phyloP scores from a whole-genome alignment of 305 asterid genomes.

The Andrographis paniculata region DNA sequence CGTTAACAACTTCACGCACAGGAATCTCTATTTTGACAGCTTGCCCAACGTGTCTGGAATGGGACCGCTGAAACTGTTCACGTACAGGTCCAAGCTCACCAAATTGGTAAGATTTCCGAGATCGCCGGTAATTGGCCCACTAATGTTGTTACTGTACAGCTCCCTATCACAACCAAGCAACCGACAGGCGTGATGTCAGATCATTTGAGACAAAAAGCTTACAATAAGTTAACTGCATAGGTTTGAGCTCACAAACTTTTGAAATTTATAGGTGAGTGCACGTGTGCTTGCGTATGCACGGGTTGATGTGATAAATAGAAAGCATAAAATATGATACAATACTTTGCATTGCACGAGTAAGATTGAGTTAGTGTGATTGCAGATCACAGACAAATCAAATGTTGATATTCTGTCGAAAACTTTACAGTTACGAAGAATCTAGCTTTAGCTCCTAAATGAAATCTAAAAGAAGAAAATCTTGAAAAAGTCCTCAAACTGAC shows the following conservation, averaged over 20 bases:
- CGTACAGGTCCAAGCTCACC: conserved; percentile 95
- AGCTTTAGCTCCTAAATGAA: too few relatives aligned
- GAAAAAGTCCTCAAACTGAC: too few relatives aligned
- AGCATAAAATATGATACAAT: too few relatives aligned
- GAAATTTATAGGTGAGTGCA: not conserved
- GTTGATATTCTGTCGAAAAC: too few relatives aligned
- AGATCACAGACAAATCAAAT: too few relatives aligned
- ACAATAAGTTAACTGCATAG: not conserved
- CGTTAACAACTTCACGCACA: conserved; percentile 57
- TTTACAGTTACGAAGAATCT: too few relatives aligned
- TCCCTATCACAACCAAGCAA: conserved; percentile 44
- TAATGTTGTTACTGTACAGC: conserved; percentile 84
- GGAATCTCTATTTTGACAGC: conserved; percentile 76
- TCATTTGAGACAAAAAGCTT: conserved; percentile 8
- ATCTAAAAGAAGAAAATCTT: too few relatives aligned
- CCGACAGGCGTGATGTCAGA: conserved; percentile 10
- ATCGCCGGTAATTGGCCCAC: conserved; percentile 71
- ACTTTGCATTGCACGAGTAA: too few relatives aligned
- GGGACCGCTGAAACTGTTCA: conserved; percentile 77
- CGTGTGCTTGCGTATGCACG: not conserved
- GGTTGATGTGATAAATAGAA: not conserved
- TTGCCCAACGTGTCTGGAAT: conserved; percentile 83
- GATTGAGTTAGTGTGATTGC: too few relatives aligned
- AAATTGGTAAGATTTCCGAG: conserved; percentile 90
- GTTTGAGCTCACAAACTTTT: conserved; percentile 9